phyloP scores from a whole-genome alignment of 2,329 filamentous ascomycete species.

The Aspergillus tamarii region DNA sequence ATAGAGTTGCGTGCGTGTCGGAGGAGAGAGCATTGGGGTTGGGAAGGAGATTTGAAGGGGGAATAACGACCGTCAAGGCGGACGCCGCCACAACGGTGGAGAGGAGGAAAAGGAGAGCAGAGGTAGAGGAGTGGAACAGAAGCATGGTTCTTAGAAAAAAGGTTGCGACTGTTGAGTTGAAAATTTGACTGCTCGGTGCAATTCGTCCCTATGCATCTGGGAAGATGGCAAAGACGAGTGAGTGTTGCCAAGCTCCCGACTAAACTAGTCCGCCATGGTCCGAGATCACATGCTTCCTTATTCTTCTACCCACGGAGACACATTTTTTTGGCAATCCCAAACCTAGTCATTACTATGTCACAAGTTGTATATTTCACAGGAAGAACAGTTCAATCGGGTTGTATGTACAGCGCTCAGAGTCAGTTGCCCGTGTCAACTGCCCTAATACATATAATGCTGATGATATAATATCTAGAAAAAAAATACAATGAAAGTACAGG shows the following conservation, averaged over 20 bases:
- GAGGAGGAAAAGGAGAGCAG: constrained; percentile 22
- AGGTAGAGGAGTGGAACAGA: constrained; percentile 12
- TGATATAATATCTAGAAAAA: neutral
- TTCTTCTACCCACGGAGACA: neutral
- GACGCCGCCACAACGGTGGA: constrained; percentile 25
- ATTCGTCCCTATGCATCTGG: neutral
- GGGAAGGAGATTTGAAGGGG: constrained; percentile 46
- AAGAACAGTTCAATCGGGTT: neutral
- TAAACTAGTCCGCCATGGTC: neutral
- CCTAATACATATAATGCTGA: neutral
- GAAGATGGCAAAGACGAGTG: neutral
- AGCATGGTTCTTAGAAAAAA: constrained; percentile 19
- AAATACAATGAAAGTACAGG: neutral
- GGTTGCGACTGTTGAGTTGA: neutral
- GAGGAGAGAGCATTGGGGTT: constrained; percentile 48
- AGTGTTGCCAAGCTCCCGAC: neutral
- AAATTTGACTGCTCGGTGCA: neutral
- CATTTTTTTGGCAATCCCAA: neutral
- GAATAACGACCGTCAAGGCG: constrained; percentile 43
- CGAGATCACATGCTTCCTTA: neutral
- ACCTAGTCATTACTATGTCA: neutral
- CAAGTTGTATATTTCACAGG: neutral
- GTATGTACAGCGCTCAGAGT: constrained; percentile 9
- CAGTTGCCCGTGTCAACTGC: neutral
- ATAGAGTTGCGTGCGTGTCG: constrained; percentile 57